Evolutionary conservation across 441 rosid genomes (phyloP).

Genomic region (Adansonia madagascariensis): DNA sequence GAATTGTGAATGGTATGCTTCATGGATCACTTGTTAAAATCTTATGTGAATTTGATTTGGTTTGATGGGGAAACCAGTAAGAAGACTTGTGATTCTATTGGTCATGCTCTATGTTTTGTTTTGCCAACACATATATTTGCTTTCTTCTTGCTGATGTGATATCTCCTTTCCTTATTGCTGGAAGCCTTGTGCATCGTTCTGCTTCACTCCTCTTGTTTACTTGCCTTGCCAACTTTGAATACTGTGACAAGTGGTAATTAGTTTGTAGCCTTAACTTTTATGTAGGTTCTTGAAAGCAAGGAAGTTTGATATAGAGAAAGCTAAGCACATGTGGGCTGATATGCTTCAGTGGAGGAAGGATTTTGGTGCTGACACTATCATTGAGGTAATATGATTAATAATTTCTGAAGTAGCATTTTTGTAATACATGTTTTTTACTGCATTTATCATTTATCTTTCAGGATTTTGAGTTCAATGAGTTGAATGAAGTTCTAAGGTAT

Average conservation of each 20-base stretch:
- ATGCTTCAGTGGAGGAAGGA: conserved; percentile 99
- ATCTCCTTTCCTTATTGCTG: background rate
- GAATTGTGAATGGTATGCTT: background rate
- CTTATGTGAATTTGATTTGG: background rate
- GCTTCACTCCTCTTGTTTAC: background rate
- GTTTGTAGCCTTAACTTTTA: conserved; percentile 9
- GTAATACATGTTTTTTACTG: conserved; percentile 3
- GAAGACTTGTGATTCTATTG: background rate
- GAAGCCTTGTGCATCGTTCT: conserved; percentile 14
- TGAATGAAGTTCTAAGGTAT: conserved; percentile 74
- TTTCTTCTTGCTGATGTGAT: conserved; percentile 18
- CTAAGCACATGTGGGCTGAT: conserved; percentile 98
- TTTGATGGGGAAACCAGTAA: background rate
- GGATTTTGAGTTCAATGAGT: conserved; percentile 51
- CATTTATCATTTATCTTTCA: conserved; percentile 28
- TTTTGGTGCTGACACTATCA: conserved; percentile 78
- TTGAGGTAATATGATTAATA: conserved; percentile 54
- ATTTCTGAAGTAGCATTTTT: conserved; percentile 20
- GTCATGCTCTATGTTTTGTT: background rate
- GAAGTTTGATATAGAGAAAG: conserved; percentile 93
- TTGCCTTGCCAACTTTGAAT: conserved; percentile 4
- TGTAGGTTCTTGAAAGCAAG: conserved; percentile 91
- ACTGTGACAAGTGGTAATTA: background rate
- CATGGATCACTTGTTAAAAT: conserved; percentile 7
- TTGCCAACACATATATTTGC: background rate